A percentile compares a stretch with the other conserved stretches of the same genome.
phyloP scores from a whole-genome alignment of 2,329 filamentous ascomycete species.

The Sclerotinia trifoliorum region DNA sequence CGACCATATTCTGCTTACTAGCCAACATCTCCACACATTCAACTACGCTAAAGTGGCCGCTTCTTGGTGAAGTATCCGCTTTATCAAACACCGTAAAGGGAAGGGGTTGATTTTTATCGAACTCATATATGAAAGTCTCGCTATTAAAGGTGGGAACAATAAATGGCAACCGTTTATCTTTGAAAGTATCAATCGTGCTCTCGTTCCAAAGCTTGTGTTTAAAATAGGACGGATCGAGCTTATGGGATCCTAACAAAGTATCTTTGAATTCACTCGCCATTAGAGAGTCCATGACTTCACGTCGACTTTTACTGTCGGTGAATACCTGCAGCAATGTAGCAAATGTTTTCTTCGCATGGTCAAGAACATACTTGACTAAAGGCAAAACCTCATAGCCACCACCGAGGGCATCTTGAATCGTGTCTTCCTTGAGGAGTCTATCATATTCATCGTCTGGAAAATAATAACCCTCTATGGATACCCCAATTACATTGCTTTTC shows the following conservation, averaged over 20 bases:
- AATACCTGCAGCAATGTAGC: neutral
- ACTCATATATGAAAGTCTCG: neutral
- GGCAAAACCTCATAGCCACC: neutral
- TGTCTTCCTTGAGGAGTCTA: neutral
- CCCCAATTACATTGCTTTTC: neutral
- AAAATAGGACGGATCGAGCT: neutral
- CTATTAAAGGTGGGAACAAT: neutral
- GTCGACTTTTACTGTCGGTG: neutral
- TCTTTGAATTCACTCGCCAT: neutral
- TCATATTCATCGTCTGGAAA: slow-evolving; percentile 6
- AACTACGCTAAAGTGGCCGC: slow-evolving; percentile 11
- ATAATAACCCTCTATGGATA: neutral
- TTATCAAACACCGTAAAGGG: neutral
- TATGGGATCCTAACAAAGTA: neutral
- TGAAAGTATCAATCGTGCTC: neutral
- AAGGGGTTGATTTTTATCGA: slow-evolving; percentile 1
- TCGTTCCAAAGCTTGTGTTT: neutral
- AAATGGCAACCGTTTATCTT: neutral
- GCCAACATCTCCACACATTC: neutral
- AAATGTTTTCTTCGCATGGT: slow-evolving; percentile 5
- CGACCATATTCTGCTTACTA: neutral
- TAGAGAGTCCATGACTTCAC: neutral
- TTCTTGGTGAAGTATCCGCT: neutral
- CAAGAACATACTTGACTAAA: neutral
- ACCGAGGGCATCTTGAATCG: neutral